Evolutionary conservation across 192 early-diverging fungal genomes (phyloP).

Genomic region (Chytriomyces sp.): DNA sequence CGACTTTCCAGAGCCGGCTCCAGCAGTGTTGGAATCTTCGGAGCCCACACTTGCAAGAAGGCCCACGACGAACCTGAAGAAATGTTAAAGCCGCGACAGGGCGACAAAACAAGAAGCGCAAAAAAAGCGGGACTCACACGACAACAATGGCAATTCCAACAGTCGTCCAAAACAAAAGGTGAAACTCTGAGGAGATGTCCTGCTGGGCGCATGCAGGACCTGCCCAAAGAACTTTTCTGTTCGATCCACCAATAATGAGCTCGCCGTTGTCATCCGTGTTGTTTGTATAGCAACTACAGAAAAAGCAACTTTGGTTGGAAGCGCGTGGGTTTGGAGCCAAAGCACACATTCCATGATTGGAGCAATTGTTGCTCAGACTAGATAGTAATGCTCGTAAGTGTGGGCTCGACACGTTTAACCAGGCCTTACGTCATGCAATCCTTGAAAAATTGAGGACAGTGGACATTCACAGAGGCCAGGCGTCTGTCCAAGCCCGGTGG

Average conservation of each 20-base stretch:
- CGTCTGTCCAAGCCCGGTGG: not conserved
- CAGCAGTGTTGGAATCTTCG: not conserved
- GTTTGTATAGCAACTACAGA: conserved; percentile 34
- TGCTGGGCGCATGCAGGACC: conserved; percentile 23
- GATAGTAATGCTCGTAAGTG: not conserved
- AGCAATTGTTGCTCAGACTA: conserved; percentile 24
- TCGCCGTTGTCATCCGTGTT: conserved; percentile 34
- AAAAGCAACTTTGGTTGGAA: conserved; percentile 26
- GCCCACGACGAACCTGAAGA: conserved; percentile 23
- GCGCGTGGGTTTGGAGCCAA: not conserved
- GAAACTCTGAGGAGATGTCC: conserved; percentile 29
- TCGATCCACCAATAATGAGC: conserved; percentile 22
- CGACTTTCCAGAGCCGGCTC: conserved; percentile 7
- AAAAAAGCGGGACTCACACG: conserved; percentile 15
- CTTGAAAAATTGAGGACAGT: conserved; percentile 15
- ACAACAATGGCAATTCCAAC: conserved; percentile 3
- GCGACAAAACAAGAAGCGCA: not conserved
- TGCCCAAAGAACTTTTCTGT: conserved; percentile 29
- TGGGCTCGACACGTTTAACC: too few relatives aligned
- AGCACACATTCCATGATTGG: conserved; percentile 25
- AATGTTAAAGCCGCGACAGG: not conserved
- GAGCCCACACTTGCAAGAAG: conserved; percentile 12
- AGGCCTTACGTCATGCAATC: conserved; percentile 32
- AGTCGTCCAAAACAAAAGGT: conserved; percentile 22
- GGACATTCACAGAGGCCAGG: not conserved